These are phyloP conservation scores for Boletus subcaerulescens DNA, from an alignment of 768 basidiomycete species.

Conservation along the genomic window DNA sequence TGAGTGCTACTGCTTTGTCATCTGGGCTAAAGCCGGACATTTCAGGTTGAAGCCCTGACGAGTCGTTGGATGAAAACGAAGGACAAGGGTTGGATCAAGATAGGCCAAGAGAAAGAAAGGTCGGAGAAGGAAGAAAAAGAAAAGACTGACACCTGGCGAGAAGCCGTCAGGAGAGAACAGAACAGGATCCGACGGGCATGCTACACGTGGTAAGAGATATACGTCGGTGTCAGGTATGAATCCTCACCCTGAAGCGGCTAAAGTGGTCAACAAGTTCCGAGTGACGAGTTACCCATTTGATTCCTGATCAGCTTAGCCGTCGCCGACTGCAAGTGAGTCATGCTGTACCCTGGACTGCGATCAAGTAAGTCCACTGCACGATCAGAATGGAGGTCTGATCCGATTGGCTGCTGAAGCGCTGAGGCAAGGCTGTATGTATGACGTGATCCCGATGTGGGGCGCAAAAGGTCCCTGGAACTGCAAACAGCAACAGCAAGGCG, in stretches of 20 bases:
- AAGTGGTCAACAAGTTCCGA: not conserved
- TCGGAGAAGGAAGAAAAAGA: not conserved
- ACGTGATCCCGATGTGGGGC: too few relatives aligned
- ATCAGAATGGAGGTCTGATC: too few relatives aligned
- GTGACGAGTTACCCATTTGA: not conserved
- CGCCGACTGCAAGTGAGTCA: too few relatives aligned
- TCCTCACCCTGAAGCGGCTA: conserved; percentile 1
- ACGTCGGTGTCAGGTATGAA: not conserved
- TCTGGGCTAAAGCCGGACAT: not conserved
- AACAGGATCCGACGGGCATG: not conserved
- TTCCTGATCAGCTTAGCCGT: too few relatives aligned
- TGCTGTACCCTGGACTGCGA: too few relatives aligned
- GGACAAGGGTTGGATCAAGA: not conserved
- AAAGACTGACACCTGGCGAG: not conserved
- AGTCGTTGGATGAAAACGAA: not conserved
- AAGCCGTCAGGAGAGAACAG: not conserved
- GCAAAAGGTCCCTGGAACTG: too few relatives aligned
- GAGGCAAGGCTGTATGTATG: too few relatives aligned
- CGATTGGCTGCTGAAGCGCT: too few relatives aligned
- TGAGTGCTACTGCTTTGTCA: not conserved
- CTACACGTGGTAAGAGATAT: not conserved
- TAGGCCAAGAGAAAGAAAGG: not conserved
- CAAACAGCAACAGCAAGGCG: too few relatives aligned
- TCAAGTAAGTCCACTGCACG: too few relatives aligned
- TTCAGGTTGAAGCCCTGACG: not conserved